These are phyloP conservation scores for Arabis hirsuta DNA, from an alignment of 345 rosid genomes.

Conservation along the genomic window DNA sequence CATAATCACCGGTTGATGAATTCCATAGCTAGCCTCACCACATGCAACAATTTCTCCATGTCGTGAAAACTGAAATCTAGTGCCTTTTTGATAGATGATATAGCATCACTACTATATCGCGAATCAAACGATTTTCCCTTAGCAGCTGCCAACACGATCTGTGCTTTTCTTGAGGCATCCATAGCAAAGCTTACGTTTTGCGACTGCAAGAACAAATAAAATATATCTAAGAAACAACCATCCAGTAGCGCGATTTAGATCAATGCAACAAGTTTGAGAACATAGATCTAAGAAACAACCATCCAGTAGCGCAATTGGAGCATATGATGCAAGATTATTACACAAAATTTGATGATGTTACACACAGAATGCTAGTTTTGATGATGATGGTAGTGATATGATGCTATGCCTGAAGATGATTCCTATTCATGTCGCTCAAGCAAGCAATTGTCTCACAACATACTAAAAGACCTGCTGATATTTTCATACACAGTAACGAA, in stretches of 20 bases:
- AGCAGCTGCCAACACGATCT: slow-evolving; percentile 65
- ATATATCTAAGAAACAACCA: slow-evolving; percentile 11
- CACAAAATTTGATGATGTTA: slow-evolving; percentile 5
- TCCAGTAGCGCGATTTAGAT: neutral
- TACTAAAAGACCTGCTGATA: slow-evolving; percentile 15
- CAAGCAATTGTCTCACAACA: slow-evolving; percentile 7
- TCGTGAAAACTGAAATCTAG: slow-evolving; percentile 95
- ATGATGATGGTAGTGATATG: slow-evolving; percentile 9
- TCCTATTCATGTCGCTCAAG: neutral
- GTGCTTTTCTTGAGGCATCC: slow-evolving; percentile 96
- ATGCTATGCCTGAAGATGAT: slow-evolving; percentile 16
- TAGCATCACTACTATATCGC: slow-evolving; percentile 52
- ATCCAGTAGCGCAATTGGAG: no score
- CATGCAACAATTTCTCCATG: slow-evolving; percentile 72
- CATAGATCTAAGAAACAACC: no score
- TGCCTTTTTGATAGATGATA: slow-evolving; percentile 73
- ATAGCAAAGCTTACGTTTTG: slow-evolving; percentile 77
- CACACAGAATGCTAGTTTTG: neutral
- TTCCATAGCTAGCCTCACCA: slow-evolving; percentile 85
- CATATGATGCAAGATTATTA: neutral
- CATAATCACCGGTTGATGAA: slow-evolving; percentile 57
- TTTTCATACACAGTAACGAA: neutral
- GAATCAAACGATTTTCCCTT: slow-evolving; percentile 51
- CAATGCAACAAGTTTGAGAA: no score
- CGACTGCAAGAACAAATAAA: slow-evolving; percentile 52